Evolutionary conservation across 495 filamentous ascomycete genomes (phyloP), one percentile per base, ranked within the genome.

Genomic region (Neurospora terricola): DNA sequence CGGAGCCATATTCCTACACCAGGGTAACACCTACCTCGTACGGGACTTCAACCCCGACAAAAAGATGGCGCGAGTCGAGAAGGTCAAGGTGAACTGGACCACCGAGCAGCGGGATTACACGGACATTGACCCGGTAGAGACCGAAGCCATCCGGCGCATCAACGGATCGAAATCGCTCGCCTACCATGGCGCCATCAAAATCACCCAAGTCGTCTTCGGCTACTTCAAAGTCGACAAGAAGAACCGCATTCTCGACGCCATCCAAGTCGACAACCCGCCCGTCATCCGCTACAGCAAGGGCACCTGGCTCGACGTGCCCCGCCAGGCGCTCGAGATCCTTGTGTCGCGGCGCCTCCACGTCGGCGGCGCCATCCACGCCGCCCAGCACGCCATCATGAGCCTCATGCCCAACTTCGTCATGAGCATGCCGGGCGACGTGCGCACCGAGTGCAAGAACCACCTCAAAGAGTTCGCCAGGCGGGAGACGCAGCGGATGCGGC

Each of bases 1-100:
- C 84, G 96, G 96, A 37, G 96, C 93, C 72, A 97, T 99, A 75
- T 99, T 97, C 86, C 88, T 98, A 7, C 96, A 98, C 80, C 94
- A 98, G 84, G 96, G 96, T 71, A 88, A 89, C 72, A 96, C 90
- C 3, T 99, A 97, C 80, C 88, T 99, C 2, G 91, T 99, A 71
- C 91, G 92, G 76, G 93, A 98, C 77, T 92, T 98, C 78, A 91
- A 90, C 77, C 90, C 91, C 18, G 92, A 95, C 40, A 86, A 87
- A 71, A 88, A 88, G 74, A 89, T 97, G 71, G 94, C 94, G 0
- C 83, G 81, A 62, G 87, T 89, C 3, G 87, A 88, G 73, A 87
- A 88, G 70, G 95, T 98, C n/a, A 90, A 91, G 71, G 94, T 99
- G 42, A 93, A 98, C 82, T 99, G 94, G 94, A 96, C 90, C 11